Percentiles rank a stretch among this genome's conserved stretches.
Conservation (phyloP, 352 stramenopile genomes). For the Phytopythium vexans region DNA sequence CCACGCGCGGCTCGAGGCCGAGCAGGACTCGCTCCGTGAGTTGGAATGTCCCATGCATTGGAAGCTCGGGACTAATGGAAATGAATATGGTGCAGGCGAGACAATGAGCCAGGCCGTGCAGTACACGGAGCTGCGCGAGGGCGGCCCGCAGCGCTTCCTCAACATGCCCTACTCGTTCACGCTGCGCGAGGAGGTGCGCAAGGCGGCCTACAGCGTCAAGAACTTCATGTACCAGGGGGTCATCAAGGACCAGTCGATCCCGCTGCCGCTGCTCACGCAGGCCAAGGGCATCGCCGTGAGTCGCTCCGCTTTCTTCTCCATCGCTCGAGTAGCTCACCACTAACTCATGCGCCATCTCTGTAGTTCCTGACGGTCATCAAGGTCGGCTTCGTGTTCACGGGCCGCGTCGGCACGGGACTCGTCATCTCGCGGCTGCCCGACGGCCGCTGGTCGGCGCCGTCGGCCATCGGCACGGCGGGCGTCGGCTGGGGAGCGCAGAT, state of each 20-base stretch:
- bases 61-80: neutral
- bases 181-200: conserved; percentile 90
- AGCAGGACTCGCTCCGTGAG: conserved; percentile 70
- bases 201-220: conserved; percentile 91
- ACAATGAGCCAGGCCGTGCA: conserved; percentile 84
- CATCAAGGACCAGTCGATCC: conserved; percentile 90
- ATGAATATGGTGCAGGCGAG: conserved; percentile 20
- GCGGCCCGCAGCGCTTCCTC: conserved; percentile 65
- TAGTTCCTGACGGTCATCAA: conserved; percentile 93
- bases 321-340: neutral
- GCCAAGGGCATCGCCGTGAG: conserved; percentile 88
- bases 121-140: conserved; percentile 62
- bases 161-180: conserved; percentile 89
- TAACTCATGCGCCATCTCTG: neutral
- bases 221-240: conserved; percentile 89
- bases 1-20: conserved; percentile 45
- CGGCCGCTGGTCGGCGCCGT: conserved; percentile 94
- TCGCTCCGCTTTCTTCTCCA: conserved; percentile 1
- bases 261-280: conserved; percentile 80
- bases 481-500: conserved; percentile 90
- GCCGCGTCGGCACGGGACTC: conserved; percentile 89
- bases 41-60: neutral
- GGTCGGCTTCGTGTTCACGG: conserved; percentile 84
- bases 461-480: conserved; percentile 90
- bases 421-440: conserved; percentile 90